Conservation (phyloP, 2,329 filamentous ascomycete genomes). For the Hypoxylon sp. region DNA sequence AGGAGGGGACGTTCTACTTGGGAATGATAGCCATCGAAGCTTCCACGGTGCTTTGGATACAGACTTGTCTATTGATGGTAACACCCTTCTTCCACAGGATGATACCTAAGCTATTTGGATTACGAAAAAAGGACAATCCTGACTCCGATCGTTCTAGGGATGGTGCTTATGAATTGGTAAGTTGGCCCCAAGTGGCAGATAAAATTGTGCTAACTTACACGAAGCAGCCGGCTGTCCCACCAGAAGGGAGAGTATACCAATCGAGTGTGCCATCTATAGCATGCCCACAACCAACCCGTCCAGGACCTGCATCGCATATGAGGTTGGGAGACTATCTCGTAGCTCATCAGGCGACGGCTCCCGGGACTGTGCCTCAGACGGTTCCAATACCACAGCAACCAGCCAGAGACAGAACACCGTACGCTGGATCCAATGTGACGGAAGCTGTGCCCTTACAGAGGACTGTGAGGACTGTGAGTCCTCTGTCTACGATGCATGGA, state of each 20-base stretch:
- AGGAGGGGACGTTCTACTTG: constrained; percentile 23
- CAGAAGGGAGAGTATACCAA: background rate
- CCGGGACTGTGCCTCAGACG: background rate
- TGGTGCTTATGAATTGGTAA: constrained; percentile 31
- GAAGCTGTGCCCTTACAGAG: background rate
- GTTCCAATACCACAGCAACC: constrained; percentile 8
- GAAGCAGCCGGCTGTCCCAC: constrained; percentile 12
- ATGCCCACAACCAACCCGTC: constrained; percentile 12
- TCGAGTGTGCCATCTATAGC: background rate
- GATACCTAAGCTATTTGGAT: constrained; percentile 30
- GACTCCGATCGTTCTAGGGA: background rate
- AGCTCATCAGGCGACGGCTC: constrained; percentile 6
- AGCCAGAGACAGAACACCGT: background rate
- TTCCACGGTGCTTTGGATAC: constrained; percentile 38
- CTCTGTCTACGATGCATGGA: constrained; percentile 8
- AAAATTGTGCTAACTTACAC: constrained; percentile 6
- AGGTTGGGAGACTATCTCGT: background rate
- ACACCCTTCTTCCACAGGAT: constrained; percentile 37
- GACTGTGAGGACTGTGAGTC: constrained; percentile 14
- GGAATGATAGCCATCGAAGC: constrained; percentile 38
- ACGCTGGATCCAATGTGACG: constrained; percentile 3
- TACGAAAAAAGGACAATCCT: background rate
- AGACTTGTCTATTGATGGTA: constrained; percentile 32
- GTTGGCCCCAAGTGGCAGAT: background rate
- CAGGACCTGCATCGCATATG: constrained; percentile 2